These are phyloP conservation scores for Nemania sp. DNA, from an alignment of 2,329 filamentous ascomycete species.

Conservation along the genomic window DNA sequence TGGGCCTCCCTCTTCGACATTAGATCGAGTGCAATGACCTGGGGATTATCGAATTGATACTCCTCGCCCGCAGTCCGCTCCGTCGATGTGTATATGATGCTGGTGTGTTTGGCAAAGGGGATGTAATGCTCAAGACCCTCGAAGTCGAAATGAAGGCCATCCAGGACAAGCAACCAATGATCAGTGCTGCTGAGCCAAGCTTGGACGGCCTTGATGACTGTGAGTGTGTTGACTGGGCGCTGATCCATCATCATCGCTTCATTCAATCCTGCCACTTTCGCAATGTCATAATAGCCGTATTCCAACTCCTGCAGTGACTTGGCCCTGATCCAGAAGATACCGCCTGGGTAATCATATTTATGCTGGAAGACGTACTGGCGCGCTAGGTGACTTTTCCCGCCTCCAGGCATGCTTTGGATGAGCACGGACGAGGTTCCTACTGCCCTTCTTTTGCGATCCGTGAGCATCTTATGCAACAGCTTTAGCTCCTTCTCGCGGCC, in stretches of 20 bases:
- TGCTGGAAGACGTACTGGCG: conserved; percentile 69
- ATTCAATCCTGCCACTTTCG: conserved; percentile 57
- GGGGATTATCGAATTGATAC: conserved; percentile 63
- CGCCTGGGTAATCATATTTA: conserved; percentile 63
- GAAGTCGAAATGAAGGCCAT: conserved; percentile 66
- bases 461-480: conserved; percentile 62
- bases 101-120: conserved; percentile 65
- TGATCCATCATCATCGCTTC: conserved; percentile 48
- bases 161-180: conserved; percentile 71
- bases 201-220: conserved; percentile 61
- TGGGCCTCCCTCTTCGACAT: conserved; percentile 62
- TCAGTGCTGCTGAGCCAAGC: conserved; percentile 64
- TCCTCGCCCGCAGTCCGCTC: conserved; percentile 60
- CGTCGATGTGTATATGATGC: conserved; percentile 71
- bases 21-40: conserved; percentile 58
- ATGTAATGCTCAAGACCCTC: conserved; percentile 64
- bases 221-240: conserved; percentile 45
- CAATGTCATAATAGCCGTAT: conserved; percentile 69
- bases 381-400: conserved; percentile 71
- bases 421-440: conserved; percentile 66
- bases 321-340: conserved; percentile 71
- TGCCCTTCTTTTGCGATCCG: conserved; percentile 57
- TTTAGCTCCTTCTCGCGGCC: conserved; percentile 62
- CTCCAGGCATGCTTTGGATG: conserved; percentile 66
- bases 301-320: conserved; percentile 62